Base-by-base conservation (phyloP, 2,329 filamentous ascomycete species). In the Aspergillus thermomutatus region DNA sequence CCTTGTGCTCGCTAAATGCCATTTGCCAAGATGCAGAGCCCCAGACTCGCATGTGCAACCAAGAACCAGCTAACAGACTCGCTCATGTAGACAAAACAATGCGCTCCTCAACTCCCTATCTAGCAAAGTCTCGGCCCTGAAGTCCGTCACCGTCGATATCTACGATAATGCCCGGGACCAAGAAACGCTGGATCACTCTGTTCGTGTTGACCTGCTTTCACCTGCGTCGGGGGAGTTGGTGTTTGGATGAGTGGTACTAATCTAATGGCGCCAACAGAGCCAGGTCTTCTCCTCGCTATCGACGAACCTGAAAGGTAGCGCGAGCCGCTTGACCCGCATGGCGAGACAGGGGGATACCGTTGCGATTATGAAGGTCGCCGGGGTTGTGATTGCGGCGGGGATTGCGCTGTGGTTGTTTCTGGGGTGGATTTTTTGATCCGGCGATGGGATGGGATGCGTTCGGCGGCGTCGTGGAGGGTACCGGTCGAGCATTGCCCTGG, bases 151-250 rank as follows among this genome's bases (percentile, higher is more conserved):
- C 45, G 86, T 97, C 63, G 92, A 99, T 79, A 99, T 99, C 70
- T 97, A 97, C 82, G 92, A 97, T 78, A 92, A 94, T 73, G 94
- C 94, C 50, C 86, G 91, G 57, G 86, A 90, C 66, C 93, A 97
- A 68, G 86, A 89, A 64, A 85, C 96, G 61, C 90, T 99, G 64
- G 91, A 99, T 76, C 87, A 86, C 69, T 93, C 90, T 41, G 91
- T 95, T 82, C 57, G 85, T 77, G 63, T 48, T 25, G 40, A 31
- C 49, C 49, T 50, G 47, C 34, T 23, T 27, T 25, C 46, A 40
- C 41, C 17, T 47, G n/a, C n/a, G 2, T 9, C 11, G 11, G 21
- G 5, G 21, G 27, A 10, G 1, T 6, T 11, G 7, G 5, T 7
- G 14, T 37, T 34, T n/a, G 28, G 21, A 17, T 34, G n/a, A n/a